These are phyloP conservation scores for Setaria italica DNA, from an alignment of 202 grass and related monocot genomes.

Conservation along the genomic window DNA sequence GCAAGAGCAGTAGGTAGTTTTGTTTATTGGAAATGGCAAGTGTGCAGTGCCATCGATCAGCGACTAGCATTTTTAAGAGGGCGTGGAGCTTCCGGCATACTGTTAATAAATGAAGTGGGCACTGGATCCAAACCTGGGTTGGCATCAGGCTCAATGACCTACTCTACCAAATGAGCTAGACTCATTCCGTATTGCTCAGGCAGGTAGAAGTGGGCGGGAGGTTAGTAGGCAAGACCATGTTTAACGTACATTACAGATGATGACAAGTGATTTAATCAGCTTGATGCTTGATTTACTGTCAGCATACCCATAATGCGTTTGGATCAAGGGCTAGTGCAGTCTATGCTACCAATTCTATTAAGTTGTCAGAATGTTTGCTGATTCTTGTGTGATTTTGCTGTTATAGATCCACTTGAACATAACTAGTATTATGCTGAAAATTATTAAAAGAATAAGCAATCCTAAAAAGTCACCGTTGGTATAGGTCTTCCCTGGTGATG, in stretches of 20 bases:
- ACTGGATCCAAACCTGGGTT: not conserved
- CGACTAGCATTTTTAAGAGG: not conserved
- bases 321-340: not conserved
- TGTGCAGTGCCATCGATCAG: not conserved
- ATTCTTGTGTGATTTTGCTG: not conserved
- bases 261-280: not conserved
- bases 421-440: not conserved
- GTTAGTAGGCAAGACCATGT: not conserved
- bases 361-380: not conserved
- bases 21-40: not conserved
- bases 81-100: not conserved
- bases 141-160: not conserved
- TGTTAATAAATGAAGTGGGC: not conserved
- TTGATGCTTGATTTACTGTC: not conserved
- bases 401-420: not conserved
- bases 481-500: not conserved
- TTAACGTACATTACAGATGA: not conserved
- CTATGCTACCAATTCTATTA: not conserved
- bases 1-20: not conserved
- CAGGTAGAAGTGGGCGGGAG: not conserved
- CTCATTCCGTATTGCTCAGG: not conserved
- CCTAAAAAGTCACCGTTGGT: not conserved
- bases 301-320: not conserved
- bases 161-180: not conserved
- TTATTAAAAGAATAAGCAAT: not conserved